Conservation (phyloP, 2,329 filamentous ascomycete species). For the Fusarium mangiferae region DNA sequence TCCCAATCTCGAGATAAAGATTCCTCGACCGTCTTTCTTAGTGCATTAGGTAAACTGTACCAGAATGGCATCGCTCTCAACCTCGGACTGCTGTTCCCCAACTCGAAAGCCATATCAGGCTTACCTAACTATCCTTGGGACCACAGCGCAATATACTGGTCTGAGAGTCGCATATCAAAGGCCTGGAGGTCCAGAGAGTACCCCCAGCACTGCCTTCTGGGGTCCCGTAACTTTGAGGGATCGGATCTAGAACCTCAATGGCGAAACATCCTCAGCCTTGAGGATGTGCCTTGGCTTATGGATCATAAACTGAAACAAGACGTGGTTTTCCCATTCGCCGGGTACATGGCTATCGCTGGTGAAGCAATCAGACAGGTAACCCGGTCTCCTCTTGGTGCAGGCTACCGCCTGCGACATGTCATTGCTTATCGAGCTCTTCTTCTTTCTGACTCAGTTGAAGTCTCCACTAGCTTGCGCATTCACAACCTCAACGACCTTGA, state of each 20-base stretch:
- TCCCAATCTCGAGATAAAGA: not conserved
- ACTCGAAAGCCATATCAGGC: constrained; percentile 32
- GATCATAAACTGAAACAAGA: constrained; percentile 49
- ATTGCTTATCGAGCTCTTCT: constrained; percentile 4
- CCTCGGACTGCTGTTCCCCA: constrained; percentile 31
- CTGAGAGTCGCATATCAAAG: constrained; percentile 45
- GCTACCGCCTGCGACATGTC: constrained; percentile 6
- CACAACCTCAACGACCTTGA: constrained; percentile 15
- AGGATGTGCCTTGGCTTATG: constrained; percentile 50
- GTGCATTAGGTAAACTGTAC: not conserved
- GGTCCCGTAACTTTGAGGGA: constrained; percentile 37
- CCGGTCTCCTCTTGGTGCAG: not conserved
- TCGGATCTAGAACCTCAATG: constrained; percentile 41
- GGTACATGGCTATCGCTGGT: constrained; percentile 55
- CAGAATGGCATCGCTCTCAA: not conserved
- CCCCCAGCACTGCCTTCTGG: constrained; percentile 54
- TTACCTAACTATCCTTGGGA: constrained; percentile 54
- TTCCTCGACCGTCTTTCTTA: not conserved
- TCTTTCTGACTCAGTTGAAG: not conserved
- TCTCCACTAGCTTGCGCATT: constrained; percentile 7
- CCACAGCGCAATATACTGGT: constrained; percentile 50
- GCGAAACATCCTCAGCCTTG: constrained; percentile 39
- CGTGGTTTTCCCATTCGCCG: constrained; percentile 38
- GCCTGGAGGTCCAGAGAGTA: constrained; percentile 45
- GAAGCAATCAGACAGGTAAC: constrained; percentile 47